Evolutionary conservation across 768 basidiomycete genomes (phyloP).

Genomic region (Suillus cothurnatus): DNA sequence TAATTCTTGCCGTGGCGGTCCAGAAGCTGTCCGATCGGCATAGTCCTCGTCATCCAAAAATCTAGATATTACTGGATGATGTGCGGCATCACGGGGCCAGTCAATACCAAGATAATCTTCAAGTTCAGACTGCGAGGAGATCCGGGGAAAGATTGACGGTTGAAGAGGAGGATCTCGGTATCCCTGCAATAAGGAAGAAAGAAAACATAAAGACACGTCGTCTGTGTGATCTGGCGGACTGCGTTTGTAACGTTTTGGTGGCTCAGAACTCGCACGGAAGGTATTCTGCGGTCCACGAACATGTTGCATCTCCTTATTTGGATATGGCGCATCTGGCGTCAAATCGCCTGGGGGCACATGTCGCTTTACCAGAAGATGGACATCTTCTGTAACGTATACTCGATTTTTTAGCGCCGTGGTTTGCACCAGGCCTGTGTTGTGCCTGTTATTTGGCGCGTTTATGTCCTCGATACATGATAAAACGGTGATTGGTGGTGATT

Average conservation of each 20-base stretch:
- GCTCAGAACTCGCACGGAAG: conserved; percentile 25
- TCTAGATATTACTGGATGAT: conserved; percentile 55
- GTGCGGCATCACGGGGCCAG: conserved; percentile 23
- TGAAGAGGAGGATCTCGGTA: background rate
- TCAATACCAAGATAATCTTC: conserved; percentile 5
- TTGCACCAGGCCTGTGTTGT: no score
- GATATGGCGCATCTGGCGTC: conserved; percentile 44
- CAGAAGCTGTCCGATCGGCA: background rate
- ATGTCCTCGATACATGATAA: background rate
- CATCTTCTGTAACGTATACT: background rate
- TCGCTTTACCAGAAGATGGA: background rate
- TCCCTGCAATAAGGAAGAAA: conserved; percentile 11
- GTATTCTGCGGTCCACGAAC: conserved; percentile 57
- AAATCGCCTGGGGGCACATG: background rate
- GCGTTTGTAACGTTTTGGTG: conserved; percentile 15
- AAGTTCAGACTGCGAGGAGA: conserved; percentile 1
- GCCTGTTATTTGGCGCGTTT: background rate
- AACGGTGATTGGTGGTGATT: background rate
- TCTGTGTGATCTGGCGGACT: conserved; percentile 2
- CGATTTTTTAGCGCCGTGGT: background rate
- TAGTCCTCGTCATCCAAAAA: conserved; percentile 27
- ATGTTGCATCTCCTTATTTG: conserved; percentile 55
- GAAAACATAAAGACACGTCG: conserved; percentile 20
- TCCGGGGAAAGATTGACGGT: background rate
- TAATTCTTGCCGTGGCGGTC: conserved; percentile 40